These are phyloP conservation scores for Solanum okadae DNA, from an alignment of 257 asterid genomes.

Conservation along the genomic window DNA sequence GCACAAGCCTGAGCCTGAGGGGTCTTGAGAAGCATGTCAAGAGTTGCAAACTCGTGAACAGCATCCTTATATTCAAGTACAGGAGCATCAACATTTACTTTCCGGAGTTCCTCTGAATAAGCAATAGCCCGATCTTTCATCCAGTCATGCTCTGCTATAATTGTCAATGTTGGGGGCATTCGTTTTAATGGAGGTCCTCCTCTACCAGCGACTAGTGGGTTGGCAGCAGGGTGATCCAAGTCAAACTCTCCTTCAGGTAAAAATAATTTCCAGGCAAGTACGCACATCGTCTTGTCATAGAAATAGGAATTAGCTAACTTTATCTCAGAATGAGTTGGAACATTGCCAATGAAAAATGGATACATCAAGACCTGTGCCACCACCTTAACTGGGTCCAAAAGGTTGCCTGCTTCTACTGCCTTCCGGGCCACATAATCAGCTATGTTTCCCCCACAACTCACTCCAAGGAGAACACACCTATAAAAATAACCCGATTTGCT, in stretches of 20 bases:
- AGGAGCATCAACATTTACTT: constrained; percentile 83
- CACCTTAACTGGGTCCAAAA: constrained; percentile 82
- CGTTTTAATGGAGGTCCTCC: constrained; percentile 71
- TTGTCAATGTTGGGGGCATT: constrained; percentile 87
- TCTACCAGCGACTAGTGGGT: constrained; percentile 49
- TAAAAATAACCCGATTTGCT: neutral
- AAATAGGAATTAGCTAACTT: constrained; percentile 79
- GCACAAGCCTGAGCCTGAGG: constrained; percentile 92
- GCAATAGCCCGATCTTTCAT: constrained; percentile 93
- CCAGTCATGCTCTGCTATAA: constrained; percentile 90
- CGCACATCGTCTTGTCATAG: constrained; percentile 83
- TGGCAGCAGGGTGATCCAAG: constrained; percentile 78
- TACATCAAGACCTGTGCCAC: constrained; percentile 95
- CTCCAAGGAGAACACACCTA: constrained; percentile 95
- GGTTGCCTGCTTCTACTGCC: constrained; percentile 75
- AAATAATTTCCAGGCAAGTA: constrained; percentile 75
- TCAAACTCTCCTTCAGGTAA: constrained; percentile 67
- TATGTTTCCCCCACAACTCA: constrained; percentile 89
- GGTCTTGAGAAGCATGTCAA: constrained; percentile 73
- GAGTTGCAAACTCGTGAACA: constrained; percentile 86
- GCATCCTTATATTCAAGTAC: constrained; percentile 87
- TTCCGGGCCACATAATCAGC: constrained; percentile 68
- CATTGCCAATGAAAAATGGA: constrained; percentile 84
- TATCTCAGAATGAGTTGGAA: constrained; percentile 81
- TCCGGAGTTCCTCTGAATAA: constrained; percentile 85